phyloP scores from a whole-genome alignment of 2,329 filamentous ascomycete species.

The Talaromyces sp. region DNA sequence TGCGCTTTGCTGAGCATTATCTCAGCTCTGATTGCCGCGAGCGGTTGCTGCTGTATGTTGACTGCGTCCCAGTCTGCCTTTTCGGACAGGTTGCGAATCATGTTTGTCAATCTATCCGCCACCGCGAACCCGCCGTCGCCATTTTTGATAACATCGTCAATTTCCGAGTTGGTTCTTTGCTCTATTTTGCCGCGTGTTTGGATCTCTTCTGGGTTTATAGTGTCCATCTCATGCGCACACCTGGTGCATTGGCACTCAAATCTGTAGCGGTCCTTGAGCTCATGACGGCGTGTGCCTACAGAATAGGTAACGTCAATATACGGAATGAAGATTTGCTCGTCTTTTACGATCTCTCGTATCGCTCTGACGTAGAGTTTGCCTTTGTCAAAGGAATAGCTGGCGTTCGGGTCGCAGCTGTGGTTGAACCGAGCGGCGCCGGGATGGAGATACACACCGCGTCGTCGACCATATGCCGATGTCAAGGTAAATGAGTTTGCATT shows the following conservation, averaged over 20 bases:
- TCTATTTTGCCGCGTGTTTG: neutral
- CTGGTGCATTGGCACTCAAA: constrained; percentile 57
- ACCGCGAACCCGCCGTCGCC: neutral
- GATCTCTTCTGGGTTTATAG: neutral
- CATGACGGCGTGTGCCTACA: constrained; percentile 48
- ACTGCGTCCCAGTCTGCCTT: constrained; percentile 4
- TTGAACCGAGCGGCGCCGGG: constrained; percentile 55
- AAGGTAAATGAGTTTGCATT: constrained; percentile 59
- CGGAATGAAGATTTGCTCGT: constrained; percentile 59
- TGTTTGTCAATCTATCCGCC: neutral
- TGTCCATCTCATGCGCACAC: constrained; percentile 36
- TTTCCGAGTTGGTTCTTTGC: constrained; percentile 23
- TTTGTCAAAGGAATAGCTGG: constrained; percentile 57
- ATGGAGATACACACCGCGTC: constrained; percentile 58
- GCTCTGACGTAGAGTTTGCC: constrained; percentile 51
- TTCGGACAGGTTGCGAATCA: constrained; percentile 18
- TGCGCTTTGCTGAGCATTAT: constrained; percentile 50
- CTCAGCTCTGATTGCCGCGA: constrained; percentile 53
- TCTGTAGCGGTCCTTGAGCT: constrained; percentile 55
- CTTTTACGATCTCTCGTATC: constrained; percentile 50
- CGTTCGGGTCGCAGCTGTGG: constrained; percentile 62
- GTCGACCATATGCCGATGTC: constrained; percentile 54
- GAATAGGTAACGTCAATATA: constrained; percentile 60
- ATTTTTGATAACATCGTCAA: neutral
- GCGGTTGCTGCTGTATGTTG: constrained; percentile 45